Base-by-base conservation (phyloP, 2,329 filamentous ascomycete genomes). In the Didymella arachidicola region DNA sequence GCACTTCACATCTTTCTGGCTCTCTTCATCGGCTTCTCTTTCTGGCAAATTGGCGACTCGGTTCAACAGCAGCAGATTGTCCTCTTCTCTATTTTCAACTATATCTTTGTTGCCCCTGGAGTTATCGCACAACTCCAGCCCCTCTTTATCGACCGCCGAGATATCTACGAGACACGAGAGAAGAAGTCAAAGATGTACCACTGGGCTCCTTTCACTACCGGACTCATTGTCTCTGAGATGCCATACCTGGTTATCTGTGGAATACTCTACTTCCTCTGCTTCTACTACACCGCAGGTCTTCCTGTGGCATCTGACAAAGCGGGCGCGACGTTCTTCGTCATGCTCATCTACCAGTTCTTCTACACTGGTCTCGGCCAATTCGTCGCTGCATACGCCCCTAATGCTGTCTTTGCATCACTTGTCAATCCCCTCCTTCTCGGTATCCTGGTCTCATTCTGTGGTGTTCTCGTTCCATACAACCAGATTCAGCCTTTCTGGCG, bases 401-500 rank as follows among this genome's bases (percentile, higher is more conserved):
- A 79, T 46, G 78, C 77, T 3, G 70, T 77, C 10, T 79, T 81
- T 62, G 82, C 83, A 5, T 77, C 89, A 0, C 92, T 93, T 62
- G 62, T 72, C 48, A 72, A 71, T 26, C 70, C 69, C 0, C 57
- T 74, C 7, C 8, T 73, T 12, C 45, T 70, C 36, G 60, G 58
- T 41, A 52, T 58, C 2, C 58, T 73, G 1, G 60, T 70, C 30
- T 66, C 63, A 6, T 74, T 73, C 59, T 72, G 69, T 38, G 72
- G 72, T 80, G 88, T 95, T 41, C 83, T 95, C 58, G 87, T 87
- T 34, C 80, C 81, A 1, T 88, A 89, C 1, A 73, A 77, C 6
- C 78, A 80, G 3, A 83, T 94, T 22, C 89, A 90, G 0, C 79
- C 84, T 1, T 93, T 93, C 82, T 94, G 90, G 90, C 57, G 72